These are phyloP conservation scores for Beta vulgaris DNA, from an alignment of 148 eudicot genomes.

Conservation along the genomic window DNA sequence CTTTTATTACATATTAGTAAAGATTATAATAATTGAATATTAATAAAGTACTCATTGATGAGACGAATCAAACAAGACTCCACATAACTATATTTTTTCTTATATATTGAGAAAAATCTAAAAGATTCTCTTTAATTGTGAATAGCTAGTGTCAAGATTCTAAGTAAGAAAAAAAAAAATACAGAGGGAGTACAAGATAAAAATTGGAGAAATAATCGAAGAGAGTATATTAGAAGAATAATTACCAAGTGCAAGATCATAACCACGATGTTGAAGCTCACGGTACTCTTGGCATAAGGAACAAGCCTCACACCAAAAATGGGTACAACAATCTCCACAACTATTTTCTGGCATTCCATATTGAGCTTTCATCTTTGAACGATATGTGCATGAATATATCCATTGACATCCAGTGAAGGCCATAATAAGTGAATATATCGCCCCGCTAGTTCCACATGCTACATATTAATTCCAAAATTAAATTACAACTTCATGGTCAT, in stretches of 20 bases:
- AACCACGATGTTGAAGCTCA: constrained; percentile 41
- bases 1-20: too few species aligned
- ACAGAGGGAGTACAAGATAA: too few species aligned
- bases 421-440: constrained; percentile 22
- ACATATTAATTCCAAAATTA: constrained; percentile 14
- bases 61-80: too few species aligned
- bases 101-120: too few species aligned
- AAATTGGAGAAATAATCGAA: too few species aligned
- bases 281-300: constrained; percentile 48
- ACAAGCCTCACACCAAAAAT: constrained; percentile 38
- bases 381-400: constrained; percentile 35
- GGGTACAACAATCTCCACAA: constrained; percentile 36
- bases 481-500: not conserved
- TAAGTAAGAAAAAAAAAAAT: too few species aligned
- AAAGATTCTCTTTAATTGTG: too few species aligned
- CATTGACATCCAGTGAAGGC: constrained; percentile 22
- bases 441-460: constrained; percentile 40
- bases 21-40: too few species aligned
- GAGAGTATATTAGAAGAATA: not conserved
- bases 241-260: constrained; percentile 35
- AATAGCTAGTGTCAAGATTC: too few species aligned
- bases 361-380: constrained; percentile 37
- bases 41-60: too few species aligned
- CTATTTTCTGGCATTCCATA: constrained; percentile 32
- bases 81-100: too few species aligned